Evolutionary conservation across 2,329 filamentous ascomycete species (phyloP), one percentile per base, ranked within the genome.

Genomic region (Cercospora sp.): DNA sequence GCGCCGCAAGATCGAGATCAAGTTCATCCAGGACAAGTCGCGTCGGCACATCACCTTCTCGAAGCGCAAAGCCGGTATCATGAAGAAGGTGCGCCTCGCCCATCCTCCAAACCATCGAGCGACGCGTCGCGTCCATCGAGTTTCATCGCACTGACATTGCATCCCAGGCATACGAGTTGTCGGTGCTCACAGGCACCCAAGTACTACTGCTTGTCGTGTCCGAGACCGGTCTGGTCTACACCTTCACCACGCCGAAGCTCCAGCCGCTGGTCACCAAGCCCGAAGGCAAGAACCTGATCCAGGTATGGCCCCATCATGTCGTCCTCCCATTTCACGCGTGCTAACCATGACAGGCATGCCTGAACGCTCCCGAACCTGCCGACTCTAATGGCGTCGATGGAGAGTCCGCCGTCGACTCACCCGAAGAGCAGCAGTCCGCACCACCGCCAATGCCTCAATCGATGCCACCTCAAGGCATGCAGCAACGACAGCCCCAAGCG

Each of bases 11-110:
- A 99, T 99, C 78, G 95, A 99, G 84, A 99, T 99, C 85, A 99
- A 99, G 88, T 99, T 99, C 85, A 99, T 99, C 82, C 94, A 94
- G 83, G 95, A 99, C 84, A 99, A 99, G 86, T 98, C 94, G 84
- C 93, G 95, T 84, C 91, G 95, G 72, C 95, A 99, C 85, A 99
- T 98, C 81, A 98, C 95, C 78, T 98, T 99, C 82, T 98, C 94
- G 76, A 99, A 99, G 89, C 93, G 95, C 81, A 99, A 99, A 86
- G 95, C 95, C 66, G 95, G 95, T 77, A 98, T 99, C 82, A 98
- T 99, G 95, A 98, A 99, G 88, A 98, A 98, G 93, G 95, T 97
- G 81, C 67, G 73, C 70, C 59, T 58, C 63, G 32, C 7, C 24
- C 57, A n/a, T 8, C 34, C 30, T 12, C 16, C 18, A 28, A 37